Conservation (phyloP, 345 rosid species). For the Gossypium herbaceum region DNA sequence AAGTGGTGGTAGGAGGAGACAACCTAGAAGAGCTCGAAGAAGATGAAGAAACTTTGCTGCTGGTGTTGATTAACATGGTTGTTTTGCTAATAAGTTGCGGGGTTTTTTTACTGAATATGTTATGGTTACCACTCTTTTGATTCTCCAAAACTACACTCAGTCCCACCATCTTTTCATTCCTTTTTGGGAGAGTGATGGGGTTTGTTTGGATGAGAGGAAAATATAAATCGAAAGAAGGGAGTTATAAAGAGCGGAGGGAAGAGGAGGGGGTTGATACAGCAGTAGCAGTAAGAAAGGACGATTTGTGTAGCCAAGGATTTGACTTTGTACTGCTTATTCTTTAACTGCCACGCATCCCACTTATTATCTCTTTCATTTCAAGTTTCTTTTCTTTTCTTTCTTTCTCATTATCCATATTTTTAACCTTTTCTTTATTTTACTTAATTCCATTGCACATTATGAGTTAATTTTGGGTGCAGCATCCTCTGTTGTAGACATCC, state of each 20-base stretch:
- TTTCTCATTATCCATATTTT: not conserved
- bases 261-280: not conserved
- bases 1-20: not conserved
- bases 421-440: not conserved
- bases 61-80: constrained; percentile 25
- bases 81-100: constrained; percentile 60
- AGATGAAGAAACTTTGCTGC: not conserved
- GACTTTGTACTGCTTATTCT: constrained; percentile 39
- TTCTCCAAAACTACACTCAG: constrained; percentile 70
- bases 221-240: constrained; percentile 13
- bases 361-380: constrained; percentile 17
- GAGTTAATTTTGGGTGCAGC: too few relatives aligned
- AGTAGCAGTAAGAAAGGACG: constrained; percentile 41
- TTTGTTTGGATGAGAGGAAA: constrained; percentile 10
- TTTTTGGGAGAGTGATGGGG: not conserved
- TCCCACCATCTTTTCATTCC: constrained; percentile 57
- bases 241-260: constrained; percentile 7
- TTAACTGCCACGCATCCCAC: constrained; percentile 57
- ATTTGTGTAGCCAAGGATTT: constrained; percentile 43
- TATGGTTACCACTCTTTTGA: constrained; percentile 18
- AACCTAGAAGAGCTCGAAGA: not conserved
- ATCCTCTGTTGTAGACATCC: too few relatives aligned
- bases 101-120: constrained; percentile 26
- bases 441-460: too few relatives aligned
- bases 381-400: constrained; percentile 20